Conservation (phyloP, 805 yeast species). For the Candida ponderosae region DNA sequence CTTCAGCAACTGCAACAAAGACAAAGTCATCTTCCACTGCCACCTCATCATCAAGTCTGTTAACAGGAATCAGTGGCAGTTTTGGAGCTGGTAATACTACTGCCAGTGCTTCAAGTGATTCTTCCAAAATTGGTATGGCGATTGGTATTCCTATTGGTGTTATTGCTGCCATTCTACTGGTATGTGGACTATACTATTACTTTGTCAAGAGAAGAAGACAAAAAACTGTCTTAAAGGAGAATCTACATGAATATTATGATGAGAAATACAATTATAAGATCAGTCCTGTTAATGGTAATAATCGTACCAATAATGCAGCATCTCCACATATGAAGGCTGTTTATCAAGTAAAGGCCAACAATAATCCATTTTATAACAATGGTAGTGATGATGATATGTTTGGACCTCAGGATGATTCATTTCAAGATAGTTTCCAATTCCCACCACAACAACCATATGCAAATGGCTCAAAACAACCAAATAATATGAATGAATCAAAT, state of each 20-base stretch:
- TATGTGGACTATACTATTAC: slow-evolving; percentile 9
- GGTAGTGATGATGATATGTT: no score
- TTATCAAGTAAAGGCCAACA: slow-evolving; percentile 8
- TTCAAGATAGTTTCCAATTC: background rate
- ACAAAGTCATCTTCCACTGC: background rate
- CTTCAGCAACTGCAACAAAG: background rate
- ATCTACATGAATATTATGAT: slow-evolving; percentile 12
- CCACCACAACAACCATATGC: background rate
- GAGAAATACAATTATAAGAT: slow-evolving; percentile 16
- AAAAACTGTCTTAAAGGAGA: slow-evolving; percentile 3
- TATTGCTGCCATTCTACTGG: slow-evolving; percentile 7
- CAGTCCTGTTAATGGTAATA: slow-evolving; percentile 2
- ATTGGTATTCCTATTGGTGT: slow-evolving; percentile 20
- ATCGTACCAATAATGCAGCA: background rate
- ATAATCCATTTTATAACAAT: background rate
- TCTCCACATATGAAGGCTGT: slow-evolving; percentile 10
- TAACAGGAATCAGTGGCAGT: no score
- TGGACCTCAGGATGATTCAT: background rate
- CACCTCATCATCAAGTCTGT: background rate
- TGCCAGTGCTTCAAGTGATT: background rate
- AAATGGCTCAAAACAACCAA: background rate
- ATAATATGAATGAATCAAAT: slow-evolving; percentile 6
- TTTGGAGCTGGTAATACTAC: slow-evolving; percentile 1
- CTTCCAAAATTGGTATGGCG: slow-evolving; percentile 12
- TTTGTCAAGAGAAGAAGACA: slow-evolving; percentile 6